Evolutionary conservation across 2,329 filamentous ascomycete species (phyloP).

Genomic region (Aspergillus sp.): DNA sequence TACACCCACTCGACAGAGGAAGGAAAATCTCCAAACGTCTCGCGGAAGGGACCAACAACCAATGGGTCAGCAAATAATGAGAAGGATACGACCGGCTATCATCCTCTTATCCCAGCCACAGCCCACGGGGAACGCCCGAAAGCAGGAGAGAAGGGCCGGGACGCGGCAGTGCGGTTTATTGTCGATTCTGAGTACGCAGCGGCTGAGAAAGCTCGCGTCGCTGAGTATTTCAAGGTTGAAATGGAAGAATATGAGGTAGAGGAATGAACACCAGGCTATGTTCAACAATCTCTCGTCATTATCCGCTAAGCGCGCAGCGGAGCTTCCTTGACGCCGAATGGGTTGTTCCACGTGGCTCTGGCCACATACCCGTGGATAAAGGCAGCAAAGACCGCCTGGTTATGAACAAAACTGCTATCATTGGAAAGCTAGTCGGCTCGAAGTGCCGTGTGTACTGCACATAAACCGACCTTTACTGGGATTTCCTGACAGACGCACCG

Average conservation of each 20-base stretch:
- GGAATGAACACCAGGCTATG: slow-evolving; percentile 22
- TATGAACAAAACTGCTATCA: neutral
- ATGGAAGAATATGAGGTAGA: slow-evolving; percentile 64
- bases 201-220: slow-evolving; percentile 67
- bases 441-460: neutral
- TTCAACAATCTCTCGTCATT: neutral
- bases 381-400: neutral
- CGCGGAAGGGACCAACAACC: slow-evolving; percentile 15
- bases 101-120: slow-evolving; percentile 47
- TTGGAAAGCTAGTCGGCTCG: neutral
- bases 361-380: neutral
- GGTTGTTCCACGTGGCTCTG: neutral
- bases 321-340: neutral
- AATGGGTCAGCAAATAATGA: slow-evolving; percentile 20
- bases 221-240: slow-evolving; percentile 70
- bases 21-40: slow-evolving; percentile 15
- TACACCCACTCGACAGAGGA: slow-evolving; percentile 57
- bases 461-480: neutral
- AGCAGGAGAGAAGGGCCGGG: slow-evolving; percentile 49
- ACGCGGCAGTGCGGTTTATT: slow-evolving; percentile 85
- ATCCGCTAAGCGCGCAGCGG: too few relatives aligned
- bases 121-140: slow-evolving; percentile 46
- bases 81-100: slow-evolving; percentile 13
- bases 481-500: neutral
- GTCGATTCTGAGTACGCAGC: slow-evolving; percentile 75